phyloP scores from a whole-genome alignment of 495 filamentous ascomycete species.

The Neurospora terricola region DNA sequence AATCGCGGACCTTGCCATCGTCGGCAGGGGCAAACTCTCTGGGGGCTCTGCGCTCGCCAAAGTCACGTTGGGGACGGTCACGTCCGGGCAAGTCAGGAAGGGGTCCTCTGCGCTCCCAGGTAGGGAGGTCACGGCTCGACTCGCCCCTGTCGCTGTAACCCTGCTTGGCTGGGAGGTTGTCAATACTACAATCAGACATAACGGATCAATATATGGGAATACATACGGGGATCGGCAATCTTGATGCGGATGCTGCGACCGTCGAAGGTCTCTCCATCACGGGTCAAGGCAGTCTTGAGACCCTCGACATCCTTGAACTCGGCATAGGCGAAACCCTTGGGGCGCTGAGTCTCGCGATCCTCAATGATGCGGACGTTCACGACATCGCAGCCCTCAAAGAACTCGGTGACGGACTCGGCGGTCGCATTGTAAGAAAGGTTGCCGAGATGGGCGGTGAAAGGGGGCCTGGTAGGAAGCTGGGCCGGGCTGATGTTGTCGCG shows the following conservation, averaged over 20 bases:
- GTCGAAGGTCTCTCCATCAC: constrained; percentile 69
- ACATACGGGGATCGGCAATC: constrained; percentile 39
- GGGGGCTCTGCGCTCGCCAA: constrained; percentile 30
- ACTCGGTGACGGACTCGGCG: constrained; percentile 64
- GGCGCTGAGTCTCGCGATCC: constrained; percentile 80
- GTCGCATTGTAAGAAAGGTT: constrained; percentile 94
- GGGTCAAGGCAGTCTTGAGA: constrained; percentile 78
- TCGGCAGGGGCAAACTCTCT: constrained; percentile 34
- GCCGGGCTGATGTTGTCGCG: constrained; percentile 63
- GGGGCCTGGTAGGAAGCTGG: constrained; percentile 75
- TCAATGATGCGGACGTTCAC: constrained; percentile 91
- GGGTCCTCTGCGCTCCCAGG: constrained; percentile 82
- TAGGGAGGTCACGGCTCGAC: constrained; percentile 52
- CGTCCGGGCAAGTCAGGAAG: constrained; percentile 57
- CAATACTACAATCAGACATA: not conserved
- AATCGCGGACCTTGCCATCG: constrained; percentile 78
- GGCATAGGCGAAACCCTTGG: constrained; percentile 97
- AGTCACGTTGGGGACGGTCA: constrained; percentile 40
- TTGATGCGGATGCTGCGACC: constrained; percentile 80
- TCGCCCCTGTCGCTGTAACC: constrained; percentile 34
- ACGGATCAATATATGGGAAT: not conserved
- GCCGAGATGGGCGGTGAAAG: constrained; percentile 90
- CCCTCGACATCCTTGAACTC: constrained; percentile 86
- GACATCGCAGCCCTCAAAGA: constrained; percentile 75
- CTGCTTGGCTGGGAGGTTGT: constrained; percentile 60